phyloP scores from a whole-genome alignment of 345 rosid species.

The Hibiscus mutabilis region DNA sequence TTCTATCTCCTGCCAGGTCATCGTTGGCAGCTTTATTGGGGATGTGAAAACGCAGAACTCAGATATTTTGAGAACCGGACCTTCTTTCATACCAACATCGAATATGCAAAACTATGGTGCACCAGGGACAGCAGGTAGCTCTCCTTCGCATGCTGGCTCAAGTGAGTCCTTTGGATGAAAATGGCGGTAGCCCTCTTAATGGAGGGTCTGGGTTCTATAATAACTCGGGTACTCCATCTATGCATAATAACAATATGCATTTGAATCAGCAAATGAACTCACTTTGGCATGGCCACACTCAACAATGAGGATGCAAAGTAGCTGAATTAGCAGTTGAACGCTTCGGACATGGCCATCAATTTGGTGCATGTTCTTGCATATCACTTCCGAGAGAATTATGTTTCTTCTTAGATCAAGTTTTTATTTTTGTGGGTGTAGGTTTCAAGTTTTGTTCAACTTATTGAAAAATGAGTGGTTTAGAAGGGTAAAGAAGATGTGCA shows the following conservation, averaged over 20 bases:
- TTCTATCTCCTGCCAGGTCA: conserved; percentile 38
- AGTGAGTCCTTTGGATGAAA: conserved; percentile 69
- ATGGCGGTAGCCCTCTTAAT: conserved; percentile 54
- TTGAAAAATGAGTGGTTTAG: conserved; percentile 4
- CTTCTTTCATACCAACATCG: conserved; percentile 38
- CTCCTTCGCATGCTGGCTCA: conserved; percentile 60
- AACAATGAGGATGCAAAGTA: conserved; percentile 28
- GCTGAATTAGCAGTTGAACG: background rate
- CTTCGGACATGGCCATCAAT: background rate
- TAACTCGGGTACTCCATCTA: conserved; percentile 34
- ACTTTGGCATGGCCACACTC: conserved; percentile 49
- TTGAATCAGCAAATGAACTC: conserved; percentile 35
- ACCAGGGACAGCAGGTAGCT: conserved; percentile 41
- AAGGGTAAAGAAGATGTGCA: conserved; percentile 13
- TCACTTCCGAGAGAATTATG: conserved; percentile 1
- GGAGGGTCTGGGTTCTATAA: conserved; percentile 32
- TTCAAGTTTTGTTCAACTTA: background rate
- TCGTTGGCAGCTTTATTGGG: conserved; percentile 76
- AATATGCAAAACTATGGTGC: conserved; percentile 55
- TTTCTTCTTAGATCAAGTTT: conserved; percentile 7
- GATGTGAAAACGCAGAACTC: conserved; percentile 48
- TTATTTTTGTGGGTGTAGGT: conserved; percentile 1
- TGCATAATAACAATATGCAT: conserved; percentile 44
- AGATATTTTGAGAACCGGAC: conserved; percentile 35
- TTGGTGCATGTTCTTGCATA: conserved; percentile 9